Base-by-base conservation (phyloP, 768 basidiomycete species). In the Podaxis carcinomalis region DNA sequence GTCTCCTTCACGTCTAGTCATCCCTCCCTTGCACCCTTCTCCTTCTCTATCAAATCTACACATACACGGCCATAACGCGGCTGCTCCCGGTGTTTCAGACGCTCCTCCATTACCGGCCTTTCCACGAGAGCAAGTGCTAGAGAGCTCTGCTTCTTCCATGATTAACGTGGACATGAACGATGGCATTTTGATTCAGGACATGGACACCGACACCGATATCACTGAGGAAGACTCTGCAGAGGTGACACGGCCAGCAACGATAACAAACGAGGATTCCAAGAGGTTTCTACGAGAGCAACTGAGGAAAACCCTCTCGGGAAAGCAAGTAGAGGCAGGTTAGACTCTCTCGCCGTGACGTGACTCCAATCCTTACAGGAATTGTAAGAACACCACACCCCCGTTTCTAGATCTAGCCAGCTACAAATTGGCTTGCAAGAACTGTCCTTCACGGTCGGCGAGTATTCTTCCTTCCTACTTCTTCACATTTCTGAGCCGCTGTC, bases 111-210 rank as follows among this genome's bases (percentile, higher is more conserved):
- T 61, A 47, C 67, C 63, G 47, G 61, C 65, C 39, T 59, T 57
- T 42, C 66, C 69, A 7, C 65, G 62, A 13, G 76, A 72, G 59
- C 69, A 77, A 28, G 74, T 69, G 47, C 73, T 85, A 47, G 81
- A 85, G 67, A 88, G 86, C 69, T 85, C 88, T 21, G 83, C 88
- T 37, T 90, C 88, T 50, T 92, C 90, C 39, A 79, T 89, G 19
- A 76, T 84, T 66, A 85, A 88, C 68, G 69, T 89, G 73, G 86
- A 89, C 64, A 72, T 84, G 61, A 78, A 77, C 56, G 89, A 90
- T 64, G 86, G 87, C 7, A 86, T 92, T 56, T 75, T 92, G 44
- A 78, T 92, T 49, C 84, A 86, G 66, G 90, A 91, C 68, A 80
- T 80, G 44, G 89, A 90, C 44, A 78, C 78, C 28, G 88, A 89